Evolutionary conservation across 768 basidiomycete species (phyloP).

Genomic region (Panellus pusillus): DNA sequence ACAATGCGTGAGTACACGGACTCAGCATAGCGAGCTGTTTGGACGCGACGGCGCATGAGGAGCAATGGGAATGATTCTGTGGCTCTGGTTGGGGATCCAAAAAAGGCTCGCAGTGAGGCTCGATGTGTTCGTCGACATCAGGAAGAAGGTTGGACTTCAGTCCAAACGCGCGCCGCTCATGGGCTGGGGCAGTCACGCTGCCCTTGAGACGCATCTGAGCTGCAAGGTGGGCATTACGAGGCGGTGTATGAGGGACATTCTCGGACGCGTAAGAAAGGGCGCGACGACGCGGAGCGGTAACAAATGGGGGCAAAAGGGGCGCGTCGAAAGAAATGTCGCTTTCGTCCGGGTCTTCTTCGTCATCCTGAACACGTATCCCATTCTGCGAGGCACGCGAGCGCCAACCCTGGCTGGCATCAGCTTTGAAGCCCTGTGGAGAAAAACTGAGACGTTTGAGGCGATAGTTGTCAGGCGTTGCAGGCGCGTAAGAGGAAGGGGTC

Average conservation of each 20-base stretch:
- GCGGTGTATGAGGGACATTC: conserved; percentile 36
- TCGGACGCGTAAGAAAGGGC: conserved; percentile 22
- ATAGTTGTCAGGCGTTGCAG: conserved; percentile 21
- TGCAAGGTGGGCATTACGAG: conserved; percentile 40
- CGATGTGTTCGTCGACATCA: conserved; percentile 19
- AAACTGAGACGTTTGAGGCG: conserved; percentile 22
- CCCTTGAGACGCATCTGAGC: conserved; percentile 46
- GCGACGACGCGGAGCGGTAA: conserved; percentile 20
- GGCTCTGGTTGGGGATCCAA: conserved; percentile 21
- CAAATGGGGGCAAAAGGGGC: conserved; percentile 16
- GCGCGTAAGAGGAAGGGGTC: conserved; percentile 18
- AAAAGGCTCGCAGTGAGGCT: conserved; percentile 11
- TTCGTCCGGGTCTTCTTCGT: conserved; percentile 13
- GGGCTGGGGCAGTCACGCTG: conserved; percentile 52
- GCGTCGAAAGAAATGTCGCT: conserved; percentile 20
- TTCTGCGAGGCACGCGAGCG: conserved; percentile 21
- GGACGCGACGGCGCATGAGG: conserved; percentile 28
- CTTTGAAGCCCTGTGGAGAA: conserved; percentile 16
- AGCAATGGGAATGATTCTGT: conserved; percentile 34
- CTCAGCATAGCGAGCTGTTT: conserved; percentile 60
- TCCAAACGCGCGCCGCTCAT: conserved; percentile 22
- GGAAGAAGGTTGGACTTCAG: conserved; percentile 20
- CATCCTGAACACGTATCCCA: conserved; percentile 22
- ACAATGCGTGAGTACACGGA: conserved; percentile 76
- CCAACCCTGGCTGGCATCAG: conserved; percentile 13